Conservation (phyloP, 1,284 basidiomycete species). For the Melanopsichium pennsylvanicum region DNA sequence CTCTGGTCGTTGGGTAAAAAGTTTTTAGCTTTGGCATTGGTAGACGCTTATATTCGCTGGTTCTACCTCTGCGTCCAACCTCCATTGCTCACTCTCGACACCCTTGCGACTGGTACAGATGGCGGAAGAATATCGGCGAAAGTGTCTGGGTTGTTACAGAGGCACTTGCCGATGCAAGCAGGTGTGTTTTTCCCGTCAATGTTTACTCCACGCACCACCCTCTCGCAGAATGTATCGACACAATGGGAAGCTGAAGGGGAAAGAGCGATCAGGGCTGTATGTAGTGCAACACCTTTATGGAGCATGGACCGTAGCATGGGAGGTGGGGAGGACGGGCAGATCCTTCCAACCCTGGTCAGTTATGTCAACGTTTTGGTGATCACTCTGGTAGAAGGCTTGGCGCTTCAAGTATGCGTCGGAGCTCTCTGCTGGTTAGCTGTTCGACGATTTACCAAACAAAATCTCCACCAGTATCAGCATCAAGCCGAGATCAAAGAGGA, state of each 20-base stretch:
- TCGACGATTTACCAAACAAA: too few species aligned
- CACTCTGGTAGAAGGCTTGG: slow-evolving; percentile 16
- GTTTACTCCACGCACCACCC: neutral
- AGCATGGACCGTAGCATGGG: neutral
- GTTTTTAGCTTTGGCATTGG: slow-evolving; percentile 22
- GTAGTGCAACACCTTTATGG: slow-evolving; percentile 7
- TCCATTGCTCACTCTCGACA: slow-evolving; percentile 20
- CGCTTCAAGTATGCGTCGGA: slow-evolving; percentile 11
- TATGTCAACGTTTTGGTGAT: slow-evolving; percentile 25
- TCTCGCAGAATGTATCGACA: neutral
- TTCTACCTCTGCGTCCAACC: slow-evolving; percentile 66
- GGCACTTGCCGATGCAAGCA: slow-evolving; percentile 12
- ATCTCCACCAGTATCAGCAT: too few species aligned
- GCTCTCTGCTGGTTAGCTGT: neutral
- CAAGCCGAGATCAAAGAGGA: too few species aligned
- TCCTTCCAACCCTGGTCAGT: slow-evolving; percentile 18
- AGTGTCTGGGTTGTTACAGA: neutral
- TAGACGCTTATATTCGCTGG: slow-evolving; percentile 48
- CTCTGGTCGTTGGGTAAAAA: slow-evolving; percentile 6
- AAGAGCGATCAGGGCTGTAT: neutral
- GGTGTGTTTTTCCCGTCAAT: slow-evolving; percentile 28
- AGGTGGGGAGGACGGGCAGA: neutral
- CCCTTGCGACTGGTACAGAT: slow-evolving; percentile 69
- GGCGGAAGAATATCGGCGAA: neutral
- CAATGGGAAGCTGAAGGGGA: neutral